Conservation (phyloP, 345 rosid species). For the Brassica rapa region DNA sequence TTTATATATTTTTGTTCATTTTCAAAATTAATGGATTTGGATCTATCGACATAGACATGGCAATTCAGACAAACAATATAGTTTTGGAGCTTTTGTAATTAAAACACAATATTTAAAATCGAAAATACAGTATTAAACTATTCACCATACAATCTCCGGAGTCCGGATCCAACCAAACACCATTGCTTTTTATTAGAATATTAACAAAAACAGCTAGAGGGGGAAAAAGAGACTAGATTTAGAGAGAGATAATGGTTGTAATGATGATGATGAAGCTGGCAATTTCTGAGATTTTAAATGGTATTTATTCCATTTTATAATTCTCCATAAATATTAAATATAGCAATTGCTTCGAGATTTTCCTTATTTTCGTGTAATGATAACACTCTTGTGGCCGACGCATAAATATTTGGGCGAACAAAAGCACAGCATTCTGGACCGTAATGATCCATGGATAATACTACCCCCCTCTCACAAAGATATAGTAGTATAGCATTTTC, state of each 20-base stretch:
- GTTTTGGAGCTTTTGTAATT: neutral
- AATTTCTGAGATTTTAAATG: constrained; percentile 15
- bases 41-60: constrained; percentile 19
- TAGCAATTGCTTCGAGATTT: neutral
- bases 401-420: constrained; percentile 24
- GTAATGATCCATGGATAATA: neutral
- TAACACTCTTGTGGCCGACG: constrained; percentile 36
- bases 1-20: neutral
- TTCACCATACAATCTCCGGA: constrained; percentile 8
- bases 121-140: neutral
- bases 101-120: neutral
- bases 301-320: neutral
- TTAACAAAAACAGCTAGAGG: neutral
- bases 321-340: neutral
- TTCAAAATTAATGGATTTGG: constrained; percentile 3
- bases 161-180: constrained; percentile 34
- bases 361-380: constrained; percentile 10
- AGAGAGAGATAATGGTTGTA: constrained; percentile 34
- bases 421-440: constrained; percentile 26
- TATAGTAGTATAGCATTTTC: too few species aligned
- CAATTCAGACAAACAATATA: constrained; percentile 13
- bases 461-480: too few species aligned
- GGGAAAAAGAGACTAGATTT: constrained; percentile 5
- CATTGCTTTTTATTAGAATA: constrained; percentile 11
- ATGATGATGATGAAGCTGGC: constrained; percentile 39